A percentile compares a stretch with the other conserved stretches of the same genome.
These are phyloP conservation scores for Cyamopsis tetragonoloba DNA, from an alignment of 306 rosid species.

Conservation along the genomic window DNA sequence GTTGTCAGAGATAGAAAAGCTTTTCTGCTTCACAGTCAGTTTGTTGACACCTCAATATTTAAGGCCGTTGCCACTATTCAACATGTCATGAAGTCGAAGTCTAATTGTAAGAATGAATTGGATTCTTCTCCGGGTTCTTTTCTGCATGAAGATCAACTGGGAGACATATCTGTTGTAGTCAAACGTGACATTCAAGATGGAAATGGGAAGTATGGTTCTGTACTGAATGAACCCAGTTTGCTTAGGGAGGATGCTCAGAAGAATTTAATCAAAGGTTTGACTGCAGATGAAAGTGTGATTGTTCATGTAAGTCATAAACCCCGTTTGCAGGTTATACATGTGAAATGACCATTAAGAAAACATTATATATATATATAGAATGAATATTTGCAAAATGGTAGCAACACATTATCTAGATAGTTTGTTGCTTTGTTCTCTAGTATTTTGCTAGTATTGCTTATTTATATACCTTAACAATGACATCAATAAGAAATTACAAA, in stretches of 20 bases:
- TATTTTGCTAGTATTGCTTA: too few relatives aligned
- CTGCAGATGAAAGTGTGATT: constrained; percentile 87
- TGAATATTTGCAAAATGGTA: too few relatives aligned
- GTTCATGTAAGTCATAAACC: constrained; percentile 61
- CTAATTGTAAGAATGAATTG: constrained; percentile 10
- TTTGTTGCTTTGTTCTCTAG: too few relatives aligned
- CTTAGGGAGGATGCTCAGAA: constrained; percentile 47
- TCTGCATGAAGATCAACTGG: constrained; percentile 45
- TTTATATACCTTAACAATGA: too few relatives aligned
- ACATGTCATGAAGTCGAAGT: constrained; percentile 39
- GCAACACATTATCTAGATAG: too few relatives aligned
- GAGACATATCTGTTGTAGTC: constrained; percentile 66
- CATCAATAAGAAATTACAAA: too few relatives aligned
- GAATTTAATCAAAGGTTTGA: constrained; percentile 78
- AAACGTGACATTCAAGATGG: constrained; percentile 39
- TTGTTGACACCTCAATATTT: constrained; percentile 71
- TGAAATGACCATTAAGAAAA: too few relatives aligned
- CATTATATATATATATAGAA: too few relatives aligned
- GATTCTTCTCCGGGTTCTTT: constrained; percentile 37
- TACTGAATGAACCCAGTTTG: constrained; percentile 17
- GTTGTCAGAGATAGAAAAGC: constrained; percentile 87
- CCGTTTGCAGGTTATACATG: not conserved
- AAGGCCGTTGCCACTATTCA: constrained; percentile 73
- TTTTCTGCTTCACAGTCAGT: constrained; percentile 77
- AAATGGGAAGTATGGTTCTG: constrained; percentile 25